Evolutionary conservation across 495 filamentous ascomycete genomes (phyloP).

Genomic region (Evansstolkia leycettana): DNA sequence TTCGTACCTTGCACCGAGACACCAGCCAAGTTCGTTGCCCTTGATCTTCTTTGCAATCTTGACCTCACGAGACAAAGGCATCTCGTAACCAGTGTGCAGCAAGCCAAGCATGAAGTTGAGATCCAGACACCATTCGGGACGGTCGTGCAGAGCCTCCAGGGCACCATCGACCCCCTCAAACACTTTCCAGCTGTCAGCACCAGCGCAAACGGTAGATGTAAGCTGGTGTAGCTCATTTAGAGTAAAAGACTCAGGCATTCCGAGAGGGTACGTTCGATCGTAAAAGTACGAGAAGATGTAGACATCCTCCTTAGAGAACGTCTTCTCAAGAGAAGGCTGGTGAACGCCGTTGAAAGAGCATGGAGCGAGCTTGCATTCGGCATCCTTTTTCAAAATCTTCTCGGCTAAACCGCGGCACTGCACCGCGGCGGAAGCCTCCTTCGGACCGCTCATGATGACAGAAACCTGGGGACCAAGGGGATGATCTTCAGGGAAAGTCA

Average conservation of each 20-base stretch:
- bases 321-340: conserved; percentile 85
- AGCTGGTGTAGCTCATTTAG: conserved; percentile 76
- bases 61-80: conserved; percentile 91
- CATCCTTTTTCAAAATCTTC: conserved; percentile 80
- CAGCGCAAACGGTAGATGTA: conserved; percentile 71
- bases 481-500: conserved; percentile 52
- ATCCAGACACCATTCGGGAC: conserved; percentile 88
- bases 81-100: conserved; percentile 92
- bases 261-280: conserved; percentile 80
- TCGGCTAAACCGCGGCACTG: conserved; percentile 87
- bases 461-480: conserved; percentile 44
- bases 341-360: conserved; percentile 97
- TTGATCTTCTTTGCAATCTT: conserved; percentile 98
- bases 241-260: conserved; percentile 93
- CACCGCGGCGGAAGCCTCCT: conserved; percentile 51
- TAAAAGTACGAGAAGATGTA: conserved; percentile 97
- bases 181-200: conserved; percentile 61
- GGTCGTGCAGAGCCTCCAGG: conserved; percentile 53
- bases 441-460: conserved; percentile 84
- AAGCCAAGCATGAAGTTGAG: conserved; percentile 90
- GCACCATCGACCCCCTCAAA: conserved; percentile 66
- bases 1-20: conserved; percentile 82
- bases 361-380: conserved; percentile 66
- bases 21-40: conserved; percentile 95
- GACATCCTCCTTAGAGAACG: conserved; percentile 81